Evolutionary conservation across 495 filamentous ascomycete genomes (phyloP).

Genomic region (Cladorrhinum samala): DNA sequence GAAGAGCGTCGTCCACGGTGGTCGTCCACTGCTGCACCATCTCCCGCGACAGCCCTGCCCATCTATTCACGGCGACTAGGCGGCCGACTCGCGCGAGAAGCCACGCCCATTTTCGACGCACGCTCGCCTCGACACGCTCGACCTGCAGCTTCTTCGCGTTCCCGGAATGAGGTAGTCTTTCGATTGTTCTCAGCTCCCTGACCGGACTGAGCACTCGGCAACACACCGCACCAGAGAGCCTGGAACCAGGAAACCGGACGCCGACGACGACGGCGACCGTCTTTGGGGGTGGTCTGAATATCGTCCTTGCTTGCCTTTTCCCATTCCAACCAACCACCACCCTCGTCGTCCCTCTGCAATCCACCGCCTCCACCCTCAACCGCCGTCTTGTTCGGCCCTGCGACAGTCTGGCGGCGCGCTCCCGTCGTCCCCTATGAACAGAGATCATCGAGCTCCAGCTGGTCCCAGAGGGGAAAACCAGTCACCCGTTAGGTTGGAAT

Average conservation of each 20-base stretch:
- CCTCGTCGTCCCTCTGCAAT: constrained; percentile 2
- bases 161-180: constrained; percentile 48
- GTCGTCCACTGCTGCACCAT: too few species aligned
- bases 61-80: constrained; percentile 15
- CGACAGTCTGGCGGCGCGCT: constrained; percentile 15
- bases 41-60: background rate
- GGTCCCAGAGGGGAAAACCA: constrained; percentile 51
- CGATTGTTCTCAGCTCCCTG: constrained; percentile 47
- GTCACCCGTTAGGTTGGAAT: constrained; percentile 40
- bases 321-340: constrained; percentile 9
- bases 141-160: constrained; percentile 14
- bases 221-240: background rate
- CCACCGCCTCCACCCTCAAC: constrained; percentile 11
- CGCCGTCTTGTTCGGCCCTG: constrained; percentile 2
- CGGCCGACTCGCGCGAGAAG: constrained; percentile 12
- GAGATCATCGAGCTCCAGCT: constrained; percentile 48
- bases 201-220: constrained; percentile 41
- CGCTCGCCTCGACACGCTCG: constrained; percentile 8
- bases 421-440: constrained; percentile 41
- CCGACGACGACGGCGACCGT: constrained; percentile 8
- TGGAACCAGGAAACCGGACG: constrained; percentile 2
- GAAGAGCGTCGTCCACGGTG: background rate
- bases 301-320: background rate
- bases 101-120: background rate
- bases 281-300: constrained; percentile 7